These are phyloP conservation scores for Cercospora zeae-maydis DNA, from an alignment of 2,329 filamentous ascomycete genomes.

Conservation along the genomic window DNA sequence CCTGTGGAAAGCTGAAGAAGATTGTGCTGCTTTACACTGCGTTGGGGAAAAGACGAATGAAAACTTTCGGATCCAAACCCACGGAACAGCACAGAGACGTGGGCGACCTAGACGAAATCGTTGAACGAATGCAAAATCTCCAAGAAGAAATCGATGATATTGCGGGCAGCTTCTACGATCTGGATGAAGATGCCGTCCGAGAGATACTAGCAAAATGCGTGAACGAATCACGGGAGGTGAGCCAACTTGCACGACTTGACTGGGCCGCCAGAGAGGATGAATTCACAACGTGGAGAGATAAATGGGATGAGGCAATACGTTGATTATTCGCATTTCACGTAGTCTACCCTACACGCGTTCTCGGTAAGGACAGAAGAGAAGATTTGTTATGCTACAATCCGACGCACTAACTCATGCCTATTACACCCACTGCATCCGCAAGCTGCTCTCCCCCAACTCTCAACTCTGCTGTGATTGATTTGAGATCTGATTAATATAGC, in stretches of 20 bases:
- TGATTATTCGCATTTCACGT: slow-evolving; percentile 16
- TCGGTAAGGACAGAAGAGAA: slow-evolving; percentile 9
- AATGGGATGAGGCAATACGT: slow-evolving; percentile 45
- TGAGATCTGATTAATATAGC: not conserved
- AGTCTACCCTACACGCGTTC: not conserved
- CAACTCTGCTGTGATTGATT: not conserved
- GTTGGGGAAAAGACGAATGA: slow-evolving; percentile 65
- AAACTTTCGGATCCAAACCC: slow-evolving; percentile 33
- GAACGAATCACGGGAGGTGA: slow-evolving; percentile 55
- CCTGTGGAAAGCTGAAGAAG: slow-evolving; percentile 63
- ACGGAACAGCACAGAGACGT: slow-evolving; percentile 23
- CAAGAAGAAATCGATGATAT: slow-evolving; percentile 68
- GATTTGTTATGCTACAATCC: not conserved
- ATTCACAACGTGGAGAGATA: slow-evolving; percentile 72
- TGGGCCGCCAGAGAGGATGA: slow-evolving; percentile 69
- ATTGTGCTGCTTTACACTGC: slow-evolving; percentile 67
- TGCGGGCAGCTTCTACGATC: slow-evolving; percentile 68
- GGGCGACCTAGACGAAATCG: slow-evolving; percentile 51
- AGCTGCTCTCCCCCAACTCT: not conserved
- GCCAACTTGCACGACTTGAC: slow-evolving; percentile 53
- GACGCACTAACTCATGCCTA: slow-evolving; percentile 1
- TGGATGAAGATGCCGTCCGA: slow-evolving; percentile 59
- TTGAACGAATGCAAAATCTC: slow-evolving; percentile 56
- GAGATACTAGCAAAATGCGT: slow-evolving; percentile 58
- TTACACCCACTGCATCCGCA: not conserved